Evolutionary conservation across 208 protist species (phyloP).

Genomic region (Trypanosoma boissoni): DNA sequence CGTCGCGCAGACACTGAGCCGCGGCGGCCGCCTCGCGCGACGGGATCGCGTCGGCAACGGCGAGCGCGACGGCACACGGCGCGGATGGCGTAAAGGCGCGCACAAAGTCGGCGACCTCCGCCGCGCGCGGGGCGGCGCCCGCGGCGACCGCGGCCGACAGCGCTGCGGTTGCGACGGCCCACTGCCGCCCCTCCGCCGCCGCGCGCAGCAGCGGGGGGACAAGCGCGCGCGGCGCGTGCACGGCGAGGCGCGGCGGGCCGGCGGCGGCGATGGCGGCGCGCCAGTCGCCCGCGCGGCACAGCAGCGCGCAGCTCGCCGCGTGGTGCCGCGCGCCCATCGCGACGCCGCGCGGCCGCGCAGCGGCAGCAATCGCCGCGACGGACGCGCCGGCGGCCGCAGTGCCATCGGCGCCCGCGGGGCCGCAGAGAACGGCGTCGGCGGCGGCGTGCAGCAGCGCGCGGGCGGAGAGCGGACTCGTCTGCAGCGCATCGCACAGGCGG

Average conservation of each 20-base stretch:
- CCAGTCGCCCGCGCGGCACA: slow-evolving; percentile 22
- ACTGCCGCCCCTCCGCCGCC: slow-evolving; percentile 11
- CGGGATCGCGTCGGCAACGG: too few species aligned
- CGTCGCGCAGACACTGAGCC: too few species aligned
- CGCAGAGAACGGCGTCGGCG: slow-evolving; percentile 48
- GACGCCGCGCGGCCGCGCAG: slow-evolving; percentile 22
- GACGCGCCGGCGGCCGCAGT: not conserved
- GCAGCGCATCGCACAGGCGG: slow-evolving; percentile 42
- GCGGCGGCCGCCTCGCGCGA: too few species aligned
- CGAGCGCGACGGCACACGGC: too few species aligned
- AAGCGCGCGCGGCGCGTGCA: slow-evolving; percentile 6
- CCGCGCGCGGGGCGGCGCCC: slow-evolving; percentile 9
- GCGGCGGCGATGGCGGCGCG: slow-evolving; percentile 3
- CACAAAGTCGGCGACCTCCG: too few species aligned
- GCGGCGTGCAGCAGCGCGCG: slow-evolving; percentile 52
- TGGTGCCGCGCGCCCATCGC: slow-evolving; percentile 23
- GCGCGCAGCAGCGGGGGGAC: slow-evolving; percentile 22
- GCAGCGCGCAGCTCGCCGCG: slow-evolving; percentile 18
- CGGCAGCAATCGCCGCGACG: slow-evolving; percentile 17
- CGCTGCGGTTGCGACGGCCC: slow-evolving; percentile 13
- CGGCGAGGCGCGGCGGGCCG: slow-evolving; percentile 23
- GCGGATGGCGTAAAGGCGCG: too few species aligned
- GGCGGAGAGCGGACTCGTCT: slow-evolving; percentile 50
- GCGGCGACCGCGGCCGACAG: slow-evolving; percentile 14
- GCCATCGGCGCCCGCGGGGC: too few species aligned